Evolutionary conservation across 495 filamentous ascomycete species (phyloP).

Genomic region (Lophium mytilinum): DNA sequence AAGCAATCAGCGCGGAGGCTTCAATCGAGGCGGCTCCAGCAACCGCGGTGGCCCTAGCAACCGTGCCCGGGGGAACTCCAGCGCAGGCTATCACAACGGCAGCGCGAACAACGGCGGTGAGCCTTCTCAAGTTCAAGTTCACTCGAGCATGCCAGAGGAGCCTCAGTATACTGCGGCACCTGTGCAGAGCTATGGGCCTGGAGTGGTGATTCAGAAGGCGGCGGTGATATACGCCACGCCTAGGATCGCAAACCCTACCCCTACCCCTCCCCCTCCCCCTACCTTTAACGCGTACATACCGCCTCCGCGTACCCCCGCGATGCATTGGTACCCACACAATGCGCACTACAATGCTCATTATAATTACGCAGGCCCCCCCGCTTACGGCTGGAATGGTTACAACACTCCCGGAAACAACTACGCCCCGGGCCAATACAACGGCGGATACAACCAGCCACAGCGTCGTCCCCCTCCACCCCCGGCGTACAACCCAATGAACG

Average conservation of each 20-base stretch:
- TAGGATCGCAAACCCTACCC: neutral
- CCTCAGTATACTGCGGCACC: too few species aligned
- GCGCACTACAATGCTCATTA: neutral
- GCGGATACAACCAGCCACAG: too few species aligned
- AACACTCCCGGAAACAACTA: neutral
- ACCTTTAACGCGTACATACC: neutral
- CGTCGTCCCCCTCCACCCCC: too few species aligned
- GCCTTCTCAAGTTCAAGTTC: neutral
- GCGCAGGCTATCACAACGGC: constrained; percentile 4
- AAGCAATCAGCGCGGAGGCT: constrained; percentile 33
- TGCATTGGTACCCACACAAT: neutral
- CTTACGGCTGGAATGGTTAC: neutral
- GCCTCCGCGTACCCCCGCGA: neutral
- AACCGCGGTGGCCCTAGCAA: neutral
- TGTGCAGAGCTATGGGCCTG: too few species aligned
- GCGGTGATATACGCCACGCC: neutral
- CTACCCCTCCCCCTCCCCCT: neutral
- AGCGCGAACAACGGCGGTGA: neutral
- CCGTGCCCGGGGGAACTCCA: neutral
- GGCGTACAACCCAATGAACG: too few species aligned
- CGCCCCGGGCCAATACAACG: neutral
- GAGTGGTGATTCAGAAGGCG: too few species aligned
- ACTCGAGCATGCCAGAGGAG: too few species aligned
- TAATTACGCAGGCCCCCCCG: neutral
- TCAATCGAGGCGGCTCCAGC: constrained; percentile 38